These are phyloP conservation scores for Plasmodium gallinaceum DNA, from an alignment of 169 alveolate species.

Conservation along the genomic window DNA sequence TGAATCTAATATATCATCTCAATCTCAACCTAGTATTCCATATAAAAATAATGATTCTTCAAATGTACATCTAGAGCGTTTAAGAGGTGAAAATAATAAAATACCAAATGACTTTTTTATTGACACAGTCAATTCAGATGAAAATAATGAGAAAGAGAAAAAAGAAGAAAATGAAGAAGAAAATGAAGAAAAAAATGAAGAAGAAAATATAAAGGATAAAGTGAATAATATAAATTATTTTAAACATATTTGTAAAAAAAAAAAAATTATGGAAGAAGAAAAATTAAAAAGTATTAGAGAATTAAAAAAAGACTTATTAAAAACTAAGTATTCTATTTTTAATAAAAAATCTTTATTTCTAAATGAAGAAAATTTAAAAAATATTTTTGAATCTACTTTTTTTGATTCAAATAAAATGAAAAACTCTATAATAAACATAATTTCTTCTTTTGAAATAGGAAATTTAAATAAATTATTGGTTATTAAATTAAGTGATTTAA, in stretches of 20 bases:
- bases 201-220: slow-evolving; percentile 13
- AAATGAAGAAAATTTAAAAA: slow-evolving; percentile 44
- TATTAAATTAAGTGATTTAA: slow-evolving; percentile 56
- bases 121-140: too few species aligned
- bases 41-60: too few species aligned
- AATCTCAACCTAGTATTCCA: too few species aligned
- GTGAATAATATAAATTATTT: slow-evolving; percentile 15
- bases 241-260: slow-evolving; percentile 43
- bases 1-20: too few species aligned
- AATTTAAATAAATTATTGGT: slow-evolving; percentile 25
- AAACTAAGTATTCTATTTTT: slow-evolving; percentile 36
- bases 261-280: slow-evolving; percentile 57
- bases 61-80: too few species aligned
- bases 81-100: too few species aligned
- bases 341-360: slow-evolving; percentile 45
- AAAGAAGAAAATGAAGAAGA: slow-evolving; percentile 2
- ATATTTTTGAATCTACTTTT: slow-evolving; percentile 67
- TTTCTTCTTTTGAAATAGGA: slow-evolving; percentile 69
- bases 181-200: slow-evolving; percentile 23
- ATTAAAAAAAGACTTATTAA: slow-evolving; percentile 42
- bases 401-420: slow-evolving; percentile 71
- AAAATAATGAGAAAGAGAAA: neutral
- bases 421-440: slow-evolving; percentile 51
- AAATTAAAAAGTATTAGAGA: slow-evolving; percentile 67
- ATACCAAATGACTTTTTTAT: too few species aligned